Evolutionary conservation across 2,329 filamentous ascomycete species (phyloP).

Genomic region (Magnaporthiopsis rhizophila): DNA sequence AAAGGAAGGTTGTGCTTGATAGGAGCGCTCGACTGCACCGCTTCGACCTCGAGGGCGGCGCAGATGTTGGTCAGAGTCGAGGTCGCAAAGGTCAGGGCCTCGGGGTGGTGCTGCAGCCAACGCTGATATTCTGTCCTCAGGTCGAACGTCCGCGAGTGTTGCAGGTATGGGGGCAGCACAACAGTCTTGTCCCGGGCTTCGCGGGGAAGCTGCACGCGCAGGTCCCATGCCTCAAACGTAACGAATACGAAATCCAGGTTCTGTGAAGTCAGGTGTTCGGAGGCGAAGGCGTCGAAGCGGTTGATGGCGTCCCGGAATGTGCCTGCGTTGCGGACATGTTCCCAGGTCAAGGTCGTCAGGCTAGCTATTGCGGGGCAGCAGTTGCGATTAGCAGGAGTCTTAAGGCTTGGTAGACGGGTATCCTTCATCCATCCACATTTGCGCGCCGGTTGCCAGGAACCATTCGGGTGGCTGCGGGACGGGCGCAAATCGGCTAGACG

Average conservation of each 20-base stretch:
- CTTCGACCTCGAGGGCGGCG: slow-evolving; percentile 94
- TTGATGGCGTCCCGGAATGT: slow-evolving; percentile 95
- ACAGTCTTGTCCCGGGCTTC: slow-evolving; percentile 98
- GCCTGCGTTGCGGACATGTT: slow-evolving; percentile 94
- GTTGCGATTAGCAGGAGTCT: neutral
- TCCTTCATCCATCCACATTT: neutral
- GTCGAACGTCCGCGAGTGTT: slow-evolving; percentile 96
- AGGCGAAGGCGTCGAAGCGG: slow-evolving; percentile 88
- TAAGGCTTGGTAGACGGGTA: neutral
- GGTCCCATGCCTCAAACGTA: slow-evolving; percentile 95
- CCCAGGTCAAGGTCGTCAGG: slow-evolving; percentile 96
- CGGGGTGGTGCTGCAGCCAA: slow-evolving; percentile 97
- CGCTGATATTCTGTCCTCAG: slow-evolving; percentile 95
- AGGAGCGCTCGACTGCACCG: slow-evolving; percentile 91
- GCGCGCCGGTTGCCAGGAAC: neutral
- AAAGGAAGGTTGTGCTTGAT: slow-evolving; percentile 99
- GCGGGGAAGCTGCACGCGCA: slow-evolving; percentile 92
- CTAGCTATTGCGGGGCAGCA: slow-evolving; percentile 54
- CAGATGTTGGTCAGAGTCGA: slow-evolving; percentile 97
- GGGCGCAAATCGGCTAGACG: neutral
- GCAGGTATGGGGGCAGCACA: slow-evolving; percentile 89
- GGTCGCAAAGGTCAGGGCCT: slow-evolving; percentile 92
- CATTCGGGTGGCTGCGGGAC: neutral
- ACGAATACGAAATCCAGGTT: slow-evolving; percentile 98
- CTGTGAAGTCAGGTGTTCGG: slow-evolving; percentile 82